phyloP scores from a whole-genome alignment of 2,329 filamentous ascomycete genomes.

The Aureobasidium namibiae region DNA sequence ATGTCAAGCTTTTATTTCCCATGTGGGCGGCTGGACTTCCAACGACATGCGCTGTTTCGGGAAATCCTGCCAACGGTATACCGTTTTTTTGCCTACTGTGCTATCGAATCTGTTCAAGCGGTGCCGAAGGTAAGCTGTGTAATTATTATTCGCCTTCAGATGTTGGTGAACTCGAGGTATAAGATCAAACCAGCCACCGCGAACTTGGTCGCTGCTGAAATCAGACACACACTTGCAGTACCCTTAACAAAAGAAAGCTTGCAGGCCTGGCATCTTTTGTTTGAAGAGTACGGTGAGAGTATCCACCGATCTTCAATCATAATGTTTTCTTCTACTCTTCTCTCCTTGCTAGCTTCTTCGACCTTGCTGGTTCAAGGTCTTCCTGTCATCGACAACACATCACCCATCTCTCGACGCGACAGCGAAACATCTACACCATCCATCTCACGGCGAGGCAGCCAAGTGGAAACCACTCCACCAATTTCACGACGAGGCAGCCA shows the following conservation, averaged over 20 bases:
- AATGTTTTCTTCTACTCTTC: constrained; percentile 4
- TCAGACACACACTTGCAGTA: neutral
- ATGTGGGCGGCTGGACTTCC: neutral
- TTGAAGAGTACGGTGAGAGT: neutral
- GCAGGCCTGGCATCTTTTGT: neutral
- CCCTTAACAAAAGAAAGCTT: neutral
- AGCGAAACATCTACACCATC: neutral
- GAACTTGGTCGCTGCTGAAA: too few species aligned
- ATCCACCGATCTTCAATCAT: neutral
- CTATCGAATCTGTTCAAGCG: constrained; percentile 1
- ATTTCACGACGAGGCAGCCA: neutral
- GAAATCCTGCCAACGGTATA: constrained; percentile 4
- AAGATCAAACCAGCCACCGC: neutral
- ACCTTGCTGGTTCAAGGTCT: constrained; percentile 13
- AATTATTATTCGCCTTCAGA: neutral
- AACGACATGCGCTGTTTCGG: constrained; percentile 4
- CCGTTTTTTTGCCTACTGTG: constrained; percentile 1
- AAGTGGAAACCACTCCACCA: neutral
- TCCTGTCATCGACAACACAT: neutral
- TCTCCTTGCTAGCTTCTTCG: neutral
- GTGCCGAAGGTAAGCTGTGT: constrained; percentile 5
- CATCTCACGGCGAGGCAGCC: neutral
- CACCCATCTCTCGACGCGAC: neutral
- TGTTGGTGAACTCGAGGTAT: neutral
- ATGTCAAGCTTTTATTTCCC: neutral